Conservation (phyloP, 2,329 filamentous ascomycete species). For the Torrubiella hemipterigena region DNA sequence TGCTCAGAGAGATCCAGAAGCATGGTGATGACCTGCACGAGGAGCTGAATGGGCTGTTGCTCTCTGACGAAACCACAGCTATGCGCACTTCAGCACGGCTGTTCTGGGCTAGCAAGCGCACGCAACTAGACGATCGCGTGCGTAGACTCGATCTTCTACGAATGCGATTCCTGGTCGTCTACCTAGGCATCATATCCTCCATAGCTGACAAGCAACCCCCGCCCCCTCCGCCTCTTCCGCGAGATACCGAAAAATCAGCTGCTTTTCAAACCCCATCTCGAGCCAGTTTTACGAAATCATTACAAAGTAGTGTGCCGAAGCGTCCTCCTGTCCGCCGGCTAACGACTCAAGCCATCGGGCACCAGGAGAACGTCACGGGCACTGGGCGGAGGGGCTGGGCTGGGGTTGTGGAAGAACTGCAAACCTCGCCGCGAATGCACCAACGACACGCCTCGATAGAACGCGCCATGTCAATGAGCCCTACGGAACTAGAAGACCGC, state of each 20-base stretch:
- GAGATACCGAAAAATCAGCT: constrained; percentile 22
- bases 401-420: constrained; percentile 50
- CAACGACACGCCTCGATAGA: constrained; percentile 53
- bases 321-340: constrained; percentile 39
- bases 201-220: constrained; percentile 21
- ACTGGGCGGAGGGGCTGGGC: constrained; percentile 46
- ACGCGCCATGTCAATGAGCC: constrained; percentile 32
- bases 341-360: constrained; percentile 41
- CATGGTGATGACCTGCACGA: constrained; percentile 49
- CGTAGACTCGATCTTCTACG: constrained; percentile 47
- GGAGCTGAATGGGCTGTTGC: constrained; percentile 40
- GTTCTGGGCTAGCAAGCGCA: constrained; percentile 45
- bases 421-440: constrained; percentile 47
- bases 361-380: constrained; percentile 33
- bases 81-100: constrained; percentile 38
- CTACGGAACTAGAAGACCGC: too few species aligned
- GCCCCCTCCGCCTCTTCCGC: constrained; percentile 15
- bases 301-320: constrained; percentile 30
- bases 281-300: constrained; percentile 24
- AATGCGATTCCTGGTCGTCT: constrained; percentile 53
- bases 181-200: constrained; percentile 45
- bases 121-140: constrained; percentile 43
- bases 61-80: constrained; percentile 28
- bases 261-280: constrained; percentile 17
- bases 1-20: constrained; percentile 51